phyloP scores from a whole-genome alignment of 2,329 filamentous ascomycete genomes.

The Pyrenophora tritici-repentis region DNA sequence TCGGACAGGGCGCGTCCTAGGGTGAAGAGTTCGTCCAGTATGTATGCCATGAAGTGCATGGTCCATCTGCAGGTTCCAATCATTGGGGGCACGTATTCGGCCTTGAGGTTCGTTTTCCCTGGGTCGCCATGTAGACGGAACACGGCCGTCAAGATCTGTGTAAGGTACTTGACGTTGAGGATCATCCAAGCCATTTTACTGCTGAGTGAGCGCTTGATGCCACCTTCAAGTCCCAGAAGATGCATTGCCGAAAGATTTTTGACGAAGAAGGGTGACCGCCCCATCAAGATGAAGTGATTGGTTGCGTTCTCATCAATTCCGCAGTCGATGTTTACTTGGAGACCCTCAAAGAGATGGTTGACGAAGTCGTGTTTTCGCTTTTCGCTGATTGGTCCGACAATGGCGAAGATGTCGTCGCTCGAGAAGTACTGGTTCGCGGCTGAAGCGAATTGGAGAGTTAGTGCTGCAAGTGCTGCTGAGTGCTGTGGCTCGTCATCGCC shows the following conservation, averaged over 20 bases:
- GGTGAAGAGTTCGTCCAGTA: conserved; percentile 58
- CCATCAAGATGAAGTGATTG: conserved; percentile 43
- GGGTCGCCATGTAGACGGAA: conserved; percentile 48
- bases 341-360: conserved; percentile 63
- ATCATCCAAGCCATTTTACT: conserved; percentile 77
- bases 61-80: conserved; percentile 80
- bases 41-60: conserved; percentile 65
- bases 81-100: conserved; percentile 43
- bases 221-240: conserved; percentile 65
- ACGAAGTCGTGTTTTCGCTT: conserved; percentile 56
- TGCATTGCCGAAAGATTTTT: conserved; percentile 79
- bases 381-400: conserved; percentile 37
- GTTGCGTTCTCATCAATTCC: conserved; percentile 71
- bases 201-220: conserved; percentile 60
- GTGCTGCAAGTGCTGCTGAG: conserved; percentile 48
- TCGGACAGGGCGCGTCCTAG: conserved; percentile 30
- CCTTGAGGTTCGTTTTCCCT: conserved; percentile 53
- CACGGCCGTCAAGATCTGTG: conserved; percentile 66
- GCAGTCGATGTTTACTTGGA: conserved; percentile 71
- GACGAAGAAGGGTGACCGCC: conserved; percentile 70
- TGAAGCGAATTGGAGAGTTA: conserved; percentile 51
- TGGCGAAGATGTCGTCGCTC: conserved; percentile 56
- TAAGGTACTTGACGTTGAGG: conserved; percentile 73
- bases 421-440: conserved; percentile 52
- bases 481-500: conserved; percentile 41